phyloP scores from a whole-genome alignment of 805 yeast species.

The Saccharomycopsis synnaedendra region DNA sequence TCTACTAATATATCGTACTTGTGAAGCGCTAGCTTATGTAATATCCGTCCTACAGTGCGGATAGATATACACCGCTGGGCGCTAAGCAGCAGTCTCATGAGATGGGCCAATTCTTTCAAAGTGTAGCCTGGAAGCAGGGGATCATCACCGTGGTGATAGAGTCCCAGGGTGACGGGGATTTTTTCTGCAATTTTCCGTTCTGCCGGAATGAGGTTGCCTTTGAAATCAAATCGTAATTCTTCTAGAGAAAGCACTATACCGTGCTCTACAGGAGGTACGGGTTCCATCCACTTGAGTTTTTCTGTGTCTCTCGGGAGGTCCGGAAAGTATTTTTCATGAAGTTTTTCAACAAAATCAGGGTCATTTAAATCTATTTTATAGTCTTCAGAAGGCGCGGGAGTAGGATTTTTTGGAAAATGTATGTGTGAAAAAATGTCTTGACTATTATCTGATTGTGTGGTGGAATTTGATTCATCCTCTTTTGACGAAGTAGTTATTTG shows the following conservation, averaged over 20 bases:
- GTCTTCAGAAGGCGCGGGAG: conserved; percentile 22
- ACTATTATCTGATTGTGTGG: conserved; percentile 10
- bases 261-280: conserved; percentile 36
- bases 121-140: conserved; percentile 93
- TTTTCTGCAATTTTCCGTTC: conserved; percentile 29
- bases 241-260: conserved; percentile 31
- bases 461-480: too few relatives aligned
- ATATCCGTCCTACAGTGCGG: conserved; percentile 75
- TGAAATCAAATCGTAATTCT: conserved; percentile 79
- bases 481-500: too few relatives aligned
- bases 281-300: conserved; percentile 87
- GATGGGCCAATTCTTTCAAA: conserved; percentile 65
- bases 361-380: conserved; percentile 50
- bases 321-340: conserved; percentile 82
- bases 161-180: conserved; percentile 50
- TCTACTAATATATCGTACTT: conserved; percentile 39
- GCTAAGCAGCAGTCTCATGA: conserved; percentile 66
- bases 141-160: conserved; percentile 85
- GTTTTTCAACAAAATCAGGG: conserved; percentile 65
- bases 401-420: conserved; percentile 53
- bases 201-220: conserved; percentile 64
- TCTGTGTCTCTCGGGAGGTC: conserved; percentile 76
- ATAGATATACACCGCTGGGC: conserved; percentile 84
- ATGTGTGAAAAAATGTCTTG: conserved; percentile 35
- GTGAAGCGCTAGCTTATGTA: conserved; percentile 64